Evolutionary conservation across 768 basidiomycete species (phyloP).

Genomic region (Suillus tomentosus): DNA sequence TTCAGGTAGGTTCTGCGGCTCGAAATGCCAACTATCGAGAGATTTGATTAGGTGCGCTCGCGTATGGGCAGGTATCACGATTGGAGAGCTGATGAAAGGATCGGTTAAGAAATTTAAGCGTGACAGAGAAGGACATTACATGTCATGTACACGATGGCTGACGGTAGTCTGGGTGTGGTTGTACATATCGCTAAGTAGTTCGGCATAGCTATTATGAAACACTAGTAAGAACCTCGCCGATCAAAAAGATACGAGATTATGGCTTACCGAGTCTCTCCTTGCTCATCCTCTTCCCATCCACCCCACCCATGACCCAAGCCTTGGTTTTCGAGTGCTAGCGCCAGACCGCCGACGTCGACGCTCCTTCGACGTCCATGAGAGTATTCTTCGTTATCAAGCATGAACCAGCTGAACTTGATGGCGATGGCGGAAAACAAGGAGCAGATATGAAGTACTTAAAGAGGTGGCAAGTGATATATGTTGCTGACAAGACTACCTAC

Average conservation of each 20-base stretch:
- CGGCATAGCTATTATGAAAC: conserved; percentile 60
- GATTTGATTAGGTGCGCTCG: conserved; percentile 65
- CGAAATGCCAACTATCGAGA: conserved; percentile 86
- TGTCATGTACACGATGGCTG: conserved; percentile 44
- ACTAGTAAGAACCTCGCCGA: conserved; percentile 17
- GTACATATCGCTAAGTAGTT: conserved; percentile 84
- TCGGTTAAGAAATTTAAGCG: conserved; percentile 13
- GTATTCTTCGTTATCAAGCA: conserved; percentile 33
- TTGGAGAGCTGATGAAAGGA: conserved; percentile 43
- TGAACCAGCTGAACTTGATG: conserved; percentile 7
- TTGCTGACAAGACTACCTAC: conserved; percentile 22
- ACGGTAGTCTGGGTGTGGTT: conserved; percentile 76
- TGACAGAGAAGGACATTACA: conserved; percentile 19
- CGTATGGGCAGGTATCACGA: conserved; percentile 48
- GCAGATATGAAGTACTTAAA: conserved; percentile 9
- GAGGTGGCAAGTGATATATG: conserved; percentile 13
- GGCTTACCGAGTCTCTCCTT: conserved; percentile 53
- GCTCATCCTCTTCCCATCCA: conserved; percentile 51
- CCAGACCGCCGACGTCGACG: conserved; percentile 89
- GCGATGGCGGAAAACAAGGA: background rate
- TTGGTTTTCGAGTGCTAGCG: conserved; percentile 67
- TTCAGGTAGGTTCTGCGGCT: conserved; percentile 80
- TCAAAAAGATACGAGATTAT: conserved; percentile 10
- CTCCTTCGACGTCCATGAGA: conserved; percentile 58
- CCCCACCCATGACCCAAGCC: conserved; percentile 75